A percentile compares a stretch with the other conserved stretches of the same genome.
phyloP scores from a whole-genome alignment of 2,329 filamentous ascomycete species.

The Diaporthe helianthi region DNA sequence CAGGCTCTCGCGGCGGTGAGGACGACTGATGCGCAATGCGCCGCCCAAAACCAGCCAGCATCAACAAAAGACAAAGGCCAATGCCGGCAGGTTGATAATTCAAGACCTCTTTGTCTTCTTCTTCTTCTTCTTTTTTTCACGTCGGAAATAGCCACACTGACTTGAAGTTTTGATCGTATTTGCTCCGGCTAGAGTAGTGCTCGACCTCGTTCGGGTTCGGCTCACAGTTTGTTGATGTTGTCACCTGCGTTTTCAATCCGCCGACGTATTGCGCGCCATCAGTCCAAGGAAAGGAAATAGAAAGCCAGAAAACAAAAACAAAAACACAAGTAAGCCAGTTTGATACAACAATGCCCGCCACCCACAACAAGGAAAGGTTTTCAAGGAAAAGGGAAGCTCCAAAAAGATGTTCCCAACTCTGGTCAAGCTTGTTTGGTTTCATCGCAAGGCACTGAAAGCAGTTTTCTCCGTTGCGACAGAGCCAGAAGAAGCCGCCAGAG shows the following conservation, averaged over 20 bases:
- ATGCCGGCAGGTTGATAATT: not conserved
- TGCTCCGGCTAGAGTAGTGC: conserved; percentile 27
- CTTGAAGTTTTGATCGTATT: conserved; percentile 27
- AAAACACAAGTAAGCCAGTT: conserved; percentile 22
- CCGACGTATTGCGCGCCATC: conserved; percentile 21
- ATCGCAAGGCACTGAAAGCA: conserved; percentile 10
- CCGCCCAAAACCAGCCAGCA: not conserved
- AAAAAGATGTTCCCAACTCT: not conserved
- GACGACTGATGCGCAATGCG: conserved; percentile 1
- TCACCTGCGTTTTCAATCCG: conserved; percentile 20
- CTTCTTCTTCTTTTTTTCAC: too few species aligned
- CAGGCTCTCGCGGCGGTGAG: conserved; percentile 19
- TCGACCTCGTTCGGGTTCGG: conserved; percentile 14
- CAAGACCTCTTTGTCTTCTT: not conserved
- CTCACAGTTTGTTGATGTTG: conserved; percentile 23
- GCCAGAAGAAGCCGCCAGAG: not conserved
- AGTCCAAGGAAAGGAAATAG: conserved; percentile 14
- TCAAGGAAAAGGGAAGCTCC: conserved; percentile 12
- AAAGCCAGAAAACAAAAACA: conserved; percentile 24
- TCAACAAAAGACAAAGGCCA: not conserved
- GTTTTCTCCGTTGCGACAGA: conserved; percentile 11
- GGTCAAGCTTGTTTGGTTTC: not conserved
- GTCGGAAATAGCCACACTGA: not conserved
- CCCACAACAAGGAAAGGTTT: conserved; percentile 30
- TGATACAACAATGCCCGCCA: conserved; percentile 26